These are phyloP conservation scores for Suhomyces choctaworum DNA, from an alignment of 1,139 yeast species.

Conservation along the genomic window DNA sequence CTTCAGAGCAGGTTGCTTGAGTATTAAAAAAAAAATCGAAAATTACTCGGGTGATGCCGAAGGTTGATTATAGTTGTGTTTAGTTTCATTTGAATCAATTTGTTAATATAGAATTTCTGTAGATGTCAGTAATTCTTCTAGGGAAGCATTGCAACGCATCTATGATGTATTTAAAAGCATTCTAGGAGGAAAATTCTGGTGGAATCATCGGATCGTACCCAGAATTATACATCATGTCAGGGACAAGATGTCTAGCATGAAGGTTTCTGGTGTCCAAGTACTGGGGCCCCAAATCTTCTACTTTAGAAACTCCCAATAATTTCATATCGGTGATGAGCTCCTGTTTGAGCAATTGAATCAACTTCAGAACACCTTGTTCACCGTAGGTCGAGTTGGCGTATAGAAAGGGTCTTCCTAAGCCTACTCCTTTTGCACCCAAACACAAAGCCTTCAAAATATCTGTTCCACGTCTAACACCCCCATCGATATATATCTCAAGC, in stretches of 20 bases:
- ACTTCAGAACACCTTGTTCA: constrained; percentile 75
- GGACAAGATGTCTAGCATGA: constrained; percentile 6
- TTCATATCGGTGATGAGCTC: constrained; percentile 90
- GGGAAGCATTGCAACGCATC: no score
- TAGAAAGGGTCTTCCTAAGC: constrained; percentile 69
- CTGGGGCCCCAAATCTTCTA: constrained; percentile 63
- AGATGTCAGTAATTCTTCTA: no score
- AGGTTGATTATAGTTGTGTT: no score
- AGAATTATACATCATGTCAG: constrained; percentile 15
- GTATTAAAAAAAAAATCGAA: background rate
- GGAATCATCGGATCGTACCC: constrained; percentile 17
- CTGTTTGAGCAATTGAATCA: constrained; percentile 74
- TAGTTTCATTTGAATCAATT: no score
- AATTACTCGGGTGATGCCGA: no score
- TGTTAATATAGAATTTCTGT: no score
- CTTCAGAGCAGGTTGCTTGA: constrained; percentile 19
- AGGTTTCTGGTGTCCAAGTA: constrained; percentile 33
- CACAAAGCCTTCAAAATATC: constrained; percentile 68
- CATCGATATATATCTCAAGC: constrained; percentile 55
- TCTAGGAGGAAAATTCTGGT: no score
- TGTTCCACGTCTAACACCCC: constrained; percentile 72
- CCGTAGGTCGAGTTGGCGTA: constrained; percentile 75
- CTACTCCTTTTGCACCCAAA: constrained; percentile 72
- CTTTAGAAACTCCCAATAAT: constrained; percentile 69
- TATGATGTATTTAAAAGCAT: no score